Base-by-base conservation (phyloP, 306 rosid species). In the Luffa acutangula region DNA sequence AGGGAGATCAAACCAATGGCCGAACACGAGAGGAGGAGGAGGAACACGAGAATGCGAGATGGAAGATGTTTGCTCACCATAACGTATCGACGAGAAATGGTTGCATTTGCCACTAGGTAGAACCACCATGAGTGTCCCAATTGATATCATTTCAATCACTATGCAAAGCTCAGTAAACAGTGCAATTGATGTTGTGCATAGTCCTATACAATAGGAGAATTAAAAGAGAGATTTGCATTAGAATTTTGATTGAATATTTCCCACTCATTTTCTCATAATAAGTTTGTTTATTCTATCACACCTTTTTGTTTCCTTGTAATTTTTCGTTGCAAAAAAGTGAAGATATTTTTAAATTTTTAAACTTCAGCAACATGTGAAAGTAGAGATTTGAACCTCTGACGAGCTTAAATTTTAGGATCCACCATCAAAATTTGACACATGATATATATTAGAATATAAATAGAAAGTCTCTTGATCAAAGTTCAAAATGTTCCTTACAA, bases 91-190 rank as follows among this genome's bases (percentile, higher is more conserved):
- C 91, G 89, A 67, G 91, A 95, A 63, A 95, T 84, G 51, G 90
- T 89, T 57, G 97, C 97, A 70, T 91, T 95, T 77, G 98, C 98
- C 41, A 95, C 98, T 64, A 92, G 89, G 91, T 92, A 95, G 91
- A 90, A 91, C 59, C n/a, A 95, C 98, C 78, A 87, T 39, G 18
- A 95, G 90, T 1, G 97, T 91, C 53, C 97, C 98, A 3, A 92
- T 85, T 82, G 86, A 85, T 15, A 95, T 86, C 88, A 95, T 72
- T 25, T 91, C 90, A 18, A 95, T 58, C 46, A 95, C 89, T 33
- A 92, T 85, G 67, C 89, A 89, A 3, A 92, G 93, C 69, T 90
- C 96, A 0, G 97, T 93, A 89, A 95, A 95, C 0, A 95, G 90
- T 2, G 98, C 98, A 73, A 92, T 89, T 9, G 89, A 81, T 39